Evolutionary conservation across 805 yeast genomes (phyloP), one percentile per base, ranked within the genome.

Genomic region (Schizosaccharomyces japonicus): DNA sequence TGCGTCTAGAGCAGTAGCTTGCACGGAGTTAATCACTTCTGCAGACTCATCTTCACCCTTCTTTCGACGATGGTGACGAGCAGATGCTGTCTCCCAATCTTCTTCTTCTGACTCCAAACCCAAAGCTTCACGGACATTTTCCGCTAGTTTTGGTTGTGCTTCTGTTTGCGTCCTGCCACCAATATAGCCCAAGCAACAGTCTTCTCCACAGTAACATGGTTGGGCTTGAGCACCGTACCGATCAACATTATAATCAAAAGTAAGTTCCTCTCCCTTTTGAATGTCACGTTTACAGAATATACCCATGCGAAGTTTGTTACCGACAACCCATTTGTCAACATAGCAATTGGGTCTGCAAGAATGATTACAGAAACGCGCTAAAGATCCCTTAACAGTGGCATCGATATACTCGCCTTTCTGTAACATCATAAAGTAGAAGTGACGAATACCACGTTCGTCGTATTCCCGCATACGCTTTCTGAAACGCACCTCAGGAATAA

Each of bases 121-220:
- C 17, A 36, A 27, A 36, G 42, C 42, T 11, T 36, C 42, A 7
- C 42, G 42, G 23, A 80, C 70, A 23, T 75, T 72, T 52, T 81
- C 87, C 1, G 96, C 95, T 46, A 87, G 67, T 49, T 82, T 64
- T 34, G 81, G 69, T 1, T 87, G 87, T 29, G 87, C 80, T 54
- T 84, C 94, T 1, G 96, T 84, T 64, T 90, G 98, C 2, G 94
- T 87, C 61, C 84, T 85, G 45, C 98, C 98, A 53, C 96, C 98
- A 66, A 87, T 73, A 53, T 79, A 78, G 30, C 95, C 94, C 39
- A 83, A 70, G 69, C 98, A 87, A 61, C 83, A 85, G 27, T 79
- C 68, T 53, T 84, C 92, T 2, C 93, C 95, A 65, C 98, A 87
- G 62, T 80, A 80, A 63, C 98, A 87, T 29, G 80, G 79, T 63